Evolutionary conservation across 129 eudicot species (phyloP).

Genomic region (Flaveria ramosissima): DNA sequence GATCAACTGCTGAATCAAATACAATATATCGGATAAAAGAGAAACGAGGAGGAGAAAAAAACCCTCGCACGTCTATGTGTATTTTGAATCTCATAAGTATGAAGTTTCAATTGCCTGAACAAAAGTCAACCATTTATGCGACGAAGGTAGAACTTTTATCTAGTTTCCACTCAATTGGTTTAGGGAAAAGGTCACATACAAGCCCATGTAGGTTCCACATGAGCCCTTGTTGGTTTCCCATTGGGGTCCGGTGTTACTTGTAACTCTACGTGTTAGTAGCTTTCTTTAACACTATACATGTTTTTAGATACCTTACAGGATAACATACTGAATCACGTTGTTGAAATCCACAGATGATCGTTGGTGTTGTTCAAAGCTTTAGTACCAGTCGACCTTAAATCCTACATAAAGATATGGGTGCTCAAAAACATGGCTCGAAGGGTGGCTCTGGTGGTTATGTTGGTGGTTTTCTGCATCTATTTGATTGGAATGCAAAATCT

Average conservation of each 20-base stretch:
- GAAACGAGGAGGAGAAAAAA: no score
- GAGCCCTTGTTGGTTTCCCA: background rate
- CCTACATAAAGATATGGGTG: slow-evolving; percentile 57
- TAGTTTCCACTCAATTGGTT: background rate
- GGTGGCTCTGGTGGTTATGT: slow-evolving; percentile 82
- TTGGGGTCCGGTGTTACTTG: background rate
- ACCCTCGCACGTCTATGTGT: no score
- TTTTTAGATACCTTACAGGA: background rate
- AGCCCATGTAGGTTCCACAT: background rate
- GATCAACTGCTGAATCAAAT: no score
- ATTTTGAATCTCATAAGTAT: background rate
- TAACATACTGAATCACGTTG: background rate
- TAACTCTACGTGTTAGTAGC: background rate
- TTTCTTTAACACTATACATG: slow-evolving; percentile 1
- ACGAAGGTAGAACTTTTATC: background rate
- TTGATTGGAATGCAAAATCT: slow-evolving; percentile 95
- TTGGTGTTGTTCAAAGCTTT: slow-evolving; percentile 21
- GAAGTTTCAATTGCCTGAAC: background rate
- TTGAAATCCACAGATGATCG: slow-evolving; percentile 50
- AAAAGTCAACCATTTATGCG: background rate
- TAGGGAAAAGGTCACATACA: background rate
- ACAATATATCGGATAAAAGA: no score
- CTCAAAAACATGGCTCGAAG: slow-evolving; percentile 70
- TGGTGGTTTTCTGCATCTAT: slow-evolving; percentile 91
- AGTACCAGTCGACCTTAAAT: slow-evolving; percentile 19